Evolutionary conservation across 768 basidiomycete species (phyloP).

Genomic region (Mycena galopus): DNA sequence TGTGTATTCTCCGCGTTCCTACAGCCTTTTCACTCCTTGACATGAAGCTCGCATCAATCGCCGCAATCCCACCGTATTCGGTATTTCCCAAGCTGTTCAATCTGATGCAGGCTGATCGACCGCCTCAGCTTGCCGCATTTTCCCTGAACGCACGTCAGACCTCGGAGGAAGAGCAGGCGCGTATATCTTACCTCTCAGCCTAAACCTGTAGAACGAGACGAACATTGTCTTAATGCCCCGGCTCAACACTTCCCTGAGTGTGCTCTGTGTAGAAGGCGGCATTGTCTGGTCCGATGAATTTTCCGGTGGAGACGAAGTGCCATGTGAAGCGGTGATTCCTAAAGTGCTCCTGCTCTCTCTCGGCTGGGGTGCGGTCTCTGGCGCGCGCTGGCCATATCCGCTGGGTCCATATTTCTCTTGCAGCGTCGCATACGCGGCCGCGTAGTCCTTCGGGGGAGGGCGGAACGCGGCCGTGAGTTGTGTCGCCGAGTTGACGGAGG

Average conservation of each 20-base stretch:
- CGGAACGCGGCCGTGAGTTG: conserved; percentile 22
- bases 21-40: not conserved
- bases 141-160: not conserved
- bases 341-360: not conserved
- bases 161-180: not conserved
- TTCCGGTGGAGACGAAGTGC: too few relatives aligned
- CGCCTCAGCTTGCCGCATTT: not conserved
- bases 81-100: not conserved
- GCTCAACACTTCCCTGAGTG: too few relatives aligned
- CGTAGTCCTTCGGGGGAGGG: conserved; percentile 48
- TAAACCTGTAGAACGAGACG: not conserved
- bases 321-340: too few relatives aligned
- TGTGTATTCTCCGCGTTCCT: not conserved
- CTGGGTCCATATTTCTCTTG: conserved; percentile 52
- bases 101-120: too few relatives aligned
- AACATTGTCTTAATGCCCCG: not conserved
- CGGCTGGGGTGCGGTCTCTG: not conserved
- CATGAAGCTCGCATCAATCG: not conserved
- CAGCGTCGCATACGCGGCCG: conserved; percentile 50
- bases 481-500: conserved; percentile 27
- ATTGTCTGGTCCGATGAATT: not conserved
- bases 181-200: not conserved
- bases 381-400: conserved; percentile 3
- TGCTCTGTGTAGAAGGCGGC: not conserved
- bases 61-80: not conserved